A percentile compares a stretch with the other conserved stretches of the same genome.
Evolutionary conservation across 75 land plant genomes (phyloP).

Genomic region (Cunninghamia lanceolata): DNA sequence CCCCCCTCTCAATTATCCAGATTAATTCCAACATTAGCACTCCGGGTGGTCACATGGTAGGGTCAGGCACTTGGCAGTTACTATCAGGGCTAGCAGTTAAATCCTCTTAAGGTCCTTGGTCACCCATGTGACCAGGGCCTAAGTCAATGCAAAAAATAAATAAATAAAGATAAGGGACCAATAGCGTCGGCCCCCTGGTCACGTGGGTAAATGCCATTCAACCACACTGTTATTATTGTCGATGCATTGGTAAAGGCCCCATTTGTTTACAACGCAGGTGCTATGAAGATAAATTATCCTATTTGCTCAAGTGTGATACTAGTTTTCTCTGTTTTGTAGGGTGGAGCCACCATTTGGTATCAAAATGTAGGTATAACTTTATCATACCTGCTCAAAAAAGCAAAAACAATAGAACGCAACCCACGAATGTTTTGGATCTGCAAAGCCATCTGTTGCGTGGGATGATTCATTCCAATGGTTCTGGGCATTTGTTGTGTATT

Average conservation of each 20-base stretch:
- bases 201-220: slow-evolving; percentile 22
- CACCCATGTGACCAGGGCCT: no score
- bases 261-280: not conserved
- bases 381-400: slow-evolving; percentile 61
- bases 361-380: slow-evolving; percentile 75
- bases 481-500: slow-evolving; percentile 76
- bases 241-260: slow-evolving; percentile 52
- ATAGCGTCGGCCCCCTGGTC: no score
- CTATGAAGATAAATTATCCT: not conserved
- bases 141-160: no score
- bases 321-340: slow-evolving; percentile 32
- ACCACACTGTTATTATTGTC: slow-evolving; percentile 79
- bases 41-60: no score
- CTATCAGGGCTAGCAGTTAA: no score
- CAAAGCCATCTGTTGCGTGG: slow-evolving; percentile 67
- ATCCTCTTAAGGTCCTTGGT: no score
- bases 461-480: slow-evolving; percentile 89
- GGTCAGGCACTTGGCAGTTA: no score
- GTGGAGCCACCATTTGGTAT: slow-evolving; percentile 87
- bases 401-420: slow-evolving; percentile 23
- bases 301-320: not conserved
- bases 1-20: no score
- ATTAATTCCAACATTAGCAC: no score
- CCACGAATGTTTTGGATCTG: slow-evolving; percentile 24
- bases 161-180: no score